phyloP scores from a whole-genome alignment of 1,139 yeast species.

The Meyerozyma smithsonii region DNA sequence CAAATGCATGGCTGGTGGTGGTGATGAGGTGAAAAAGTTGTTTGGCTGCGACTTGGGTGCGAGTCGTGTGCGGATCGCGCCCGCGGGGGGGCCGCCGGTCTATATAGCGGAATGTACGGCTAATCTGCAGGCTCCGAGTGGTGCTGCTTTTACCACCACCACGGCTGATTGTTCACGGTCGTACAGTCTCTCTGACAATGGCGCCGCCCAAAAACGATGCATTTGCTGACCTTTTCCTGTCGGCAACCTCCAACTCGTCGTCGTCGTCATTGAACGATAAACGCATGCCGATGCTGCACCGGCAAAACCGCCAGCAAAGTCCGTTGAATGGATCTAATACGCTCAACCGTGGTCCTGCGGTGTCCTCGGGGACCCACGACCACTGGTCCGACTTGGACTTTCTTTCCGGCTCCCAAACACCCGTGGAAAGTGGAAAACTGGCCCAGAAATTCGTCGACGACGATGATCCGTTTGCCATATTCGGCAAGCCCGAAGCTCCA shows the following conservation, averaged over 20 bases:
- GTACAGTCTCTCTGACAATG: too few species aligned
- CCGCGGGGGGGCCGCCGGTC: too few species aligned
- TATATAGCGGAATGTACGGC: not conserved
- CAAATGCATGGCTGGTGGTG: slow-evolving; percentile 70
- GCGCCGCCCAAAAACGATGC: slow-evolving; percentile 43
- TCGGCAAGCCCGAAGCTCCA: slow-evolving; percentile 8
- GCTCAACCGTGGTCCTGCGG: too few species aligned
- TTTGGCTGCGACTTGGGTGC: too few species aligned
- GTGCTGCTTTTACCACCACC: not conserved
- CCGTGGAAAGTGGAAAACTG: slow-evolving; percentile 2
- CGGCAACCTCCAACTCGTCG: slow-evolving; percentile 21
- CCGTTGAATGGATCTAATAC: not conserved
- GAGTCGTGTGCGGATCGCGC: not conserved
- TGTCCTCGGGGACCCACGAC: not conserved
- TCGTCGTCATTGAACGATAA: slow-evolving; percentile 8
- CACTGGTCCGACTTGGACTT: slow-evolving; percentile 21
- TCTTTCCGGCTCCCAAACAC: slow-evolving; percentile 8
- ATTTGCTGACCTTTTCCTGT: slow-evolving; percentile 42
- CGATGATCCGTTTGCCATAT: slow-evolving; percentile 20
- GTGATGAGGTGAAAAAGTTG: slow-evolving; percentile 1
- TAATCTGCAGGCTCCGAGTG: not conserved
- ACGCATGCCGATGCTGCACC: slow-evolving; percentile 16
- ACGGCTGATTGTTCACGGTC: too few species aligned
- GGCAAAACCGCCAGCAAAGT: slow-evolving; percentile 15
- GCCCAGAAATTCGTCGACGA: slow-evolving; percentile 4